Conservation (phyloP, 352 stramenopile genomes). For the Phytophthora colocasiae region DNA sequence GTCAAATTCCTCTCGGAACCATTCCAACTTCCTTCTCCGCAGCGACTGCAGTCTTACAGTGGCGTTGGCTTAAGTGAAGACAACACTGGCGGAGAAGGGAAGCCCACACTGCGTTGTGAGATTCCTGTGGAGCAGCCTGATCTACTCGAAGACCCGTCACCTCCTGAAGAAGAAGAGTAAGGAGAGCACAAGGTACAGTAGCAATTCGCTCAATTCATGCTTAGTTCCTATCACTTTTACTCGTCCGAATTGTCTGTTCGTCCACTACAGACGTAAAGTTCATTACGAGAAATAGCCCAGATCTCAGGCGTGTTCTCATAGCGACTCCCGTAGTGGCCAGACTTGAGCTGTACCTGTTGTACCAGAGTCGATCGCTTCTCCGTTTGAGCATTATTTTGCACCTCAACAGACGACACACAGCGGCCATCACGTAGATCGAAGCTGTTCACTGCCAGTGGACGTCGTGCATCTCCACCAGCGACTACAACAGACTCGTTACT, state of each 20-base stretch:
- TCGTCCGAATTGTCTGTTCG: constrained; percentile 14
- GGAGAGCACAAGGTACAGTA: constrained; percentile 2
- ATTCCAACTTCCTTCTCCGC: no score
- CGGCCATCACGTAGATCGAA: constrained; percentile 40
- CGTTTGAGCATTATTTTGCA: constrained; percentile 7
- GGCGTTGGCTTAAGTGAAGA: no score
- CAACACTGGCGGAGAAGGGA: constrained; percentile 38
- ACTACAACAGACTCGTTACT: constrained; percentile 47
- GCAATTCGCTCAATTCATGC: constrained; percentile 10
- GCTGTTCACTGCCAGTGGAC: constrained; percentile 31
- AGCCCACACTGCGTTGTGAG: constrained; percentile 59
- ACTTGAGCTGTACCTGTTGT: constrained; percentile 49
- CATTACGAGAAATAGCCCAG: constrained; percentile 49
- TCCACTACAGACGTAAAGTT: constrained; percentile 44
- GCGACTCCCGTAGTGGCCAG: constrained; percentile 3
- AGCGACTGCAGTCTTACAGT: no score
- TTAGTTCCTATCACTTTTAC: background rate
- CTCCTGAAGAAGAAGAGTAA: constrained; percentile 60
- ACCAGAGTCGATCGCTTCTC: constrained; percentile 28
- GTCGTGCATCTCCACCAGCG: constrained; percentile 32
- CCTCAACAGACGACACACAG: constrained; percentile 27
- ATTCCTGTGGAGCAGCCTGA: constrained; percentile 74
- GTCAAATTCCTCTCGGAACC: no score
- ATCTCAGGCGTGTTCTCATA: constrained; percentile 38
- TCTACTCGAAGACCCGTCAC: constrained; percentile 81